phyloP scores from a whole-genome alignment of 192 early-diverging fungal species.

The Linnemannia hyalina region DNA sequence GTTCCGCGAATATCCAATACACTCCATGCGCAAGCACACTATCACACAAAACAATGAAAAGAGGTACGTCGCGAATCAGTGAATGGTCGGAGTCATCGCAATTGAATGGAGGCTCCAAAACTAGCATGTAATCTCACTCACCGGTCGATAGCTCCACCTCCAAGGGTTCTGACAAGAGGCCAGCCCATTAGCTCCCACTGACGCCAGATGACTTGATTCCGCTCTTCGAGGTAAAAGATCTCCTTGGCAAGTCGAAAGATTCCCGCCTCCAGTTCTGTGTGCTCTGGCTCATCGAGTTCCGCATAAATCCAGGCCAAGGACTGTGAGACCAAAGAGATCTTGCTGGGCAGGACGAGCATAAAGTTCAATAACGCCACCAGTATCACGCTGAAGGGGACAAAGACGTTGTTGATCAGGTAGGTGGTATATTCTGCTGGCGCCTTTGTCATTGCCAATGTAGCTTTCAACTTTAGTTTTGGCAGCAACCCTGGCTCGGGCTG shows the following conservation, averaged over 20 bases:
- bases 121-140: constrained; percentile 24
- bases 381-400: constrained; percentile 26
- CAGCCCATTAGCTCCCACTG: constrained; percentile 65
- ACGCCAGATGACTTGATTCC: constrained; percentile 57
- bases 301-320: constrained; percentile 51
- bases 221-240: constrained; percentile 57
- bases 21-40: constrained; percentile 65
- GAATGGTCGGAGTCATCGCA: no score
- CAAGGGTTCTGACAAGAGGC: constrained; percentile 61
- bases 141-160: constrained; percentile 63
- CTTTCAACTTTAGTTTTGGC: neutral
- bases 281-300: constrained; percentile 51
- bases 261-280: constrained; percentile 46
- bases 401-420: constrained; percentile 30
- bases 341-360: constrained; percentile 24
- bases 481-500: neutral
- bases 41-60: neutral
- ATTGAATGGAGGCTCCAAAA: neutral
- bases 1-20: constrained; percentile 62
- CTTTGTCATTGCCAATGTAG: constrained; percentile 23
- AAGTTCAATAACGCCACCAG: constrained; percentile 33
- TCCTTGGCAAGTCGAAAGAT: constrained; percentile 46
- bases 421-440: constrained; percentile 28
- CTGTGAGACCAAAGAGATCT: constrained; percentile 32
- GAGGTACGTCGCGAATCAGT: no score